phyloP scores from a whole-genome alignment of 768 basidiomycete species.

The Russula lepida region DNA sequence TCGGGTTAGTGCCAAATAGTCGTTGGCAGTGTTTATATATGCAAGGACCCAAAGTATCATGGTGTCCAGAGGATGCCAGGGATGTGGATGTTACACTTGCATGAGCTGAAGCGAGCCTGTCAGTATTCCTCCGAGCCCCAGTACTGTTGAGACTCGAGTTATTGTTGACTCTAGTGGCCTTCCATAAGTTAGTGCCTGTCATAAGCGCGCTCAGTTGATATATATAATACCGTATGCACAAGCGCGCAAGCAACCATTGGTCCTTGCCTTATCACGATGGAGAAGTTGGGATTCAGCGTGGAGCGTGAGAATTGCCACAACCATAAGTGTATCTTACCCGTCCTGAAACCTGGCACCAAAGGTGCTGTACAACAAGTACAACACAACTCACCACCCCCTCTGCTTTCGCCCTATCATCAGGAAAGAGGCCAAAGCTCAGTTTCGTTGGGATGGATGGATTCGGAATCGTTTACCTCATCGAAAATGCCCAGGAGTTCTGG shows the following conservation, averaged over 20 bases:
- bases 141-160: too few species aligned
- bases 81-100: background rate
- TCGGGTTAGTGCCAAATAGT: background rate
- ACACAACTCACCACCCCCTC: background rate
- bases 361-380: background rate
- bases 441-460: conserved; percentile 46
- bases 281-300: background rate
- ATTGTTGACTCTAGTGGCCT: too few species aligned
- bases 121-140: too few species aligned
- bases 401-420: background rate
- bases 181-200: background rate
- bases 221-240: too few species aligned
- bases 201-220: background rate
- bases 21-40: background rate
- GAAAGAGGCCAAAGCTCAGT: background rate
- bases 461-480: conserved; percentile 77
- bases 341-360: background rate
- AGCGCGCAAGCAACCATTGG: too few species aligned
- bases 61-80: background rate
- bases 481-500: conserved; percentile 85
- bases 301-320: background rate
- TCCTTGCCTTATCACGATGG: too few species aligned
- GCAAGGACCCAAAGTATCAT: background rate
- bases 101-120: background rate
- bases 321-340: background rate